Base-by-base conservation (phyloP, 2,329 filamentous ascomycete species). In the Hyphodiscus sp. region DNA sequence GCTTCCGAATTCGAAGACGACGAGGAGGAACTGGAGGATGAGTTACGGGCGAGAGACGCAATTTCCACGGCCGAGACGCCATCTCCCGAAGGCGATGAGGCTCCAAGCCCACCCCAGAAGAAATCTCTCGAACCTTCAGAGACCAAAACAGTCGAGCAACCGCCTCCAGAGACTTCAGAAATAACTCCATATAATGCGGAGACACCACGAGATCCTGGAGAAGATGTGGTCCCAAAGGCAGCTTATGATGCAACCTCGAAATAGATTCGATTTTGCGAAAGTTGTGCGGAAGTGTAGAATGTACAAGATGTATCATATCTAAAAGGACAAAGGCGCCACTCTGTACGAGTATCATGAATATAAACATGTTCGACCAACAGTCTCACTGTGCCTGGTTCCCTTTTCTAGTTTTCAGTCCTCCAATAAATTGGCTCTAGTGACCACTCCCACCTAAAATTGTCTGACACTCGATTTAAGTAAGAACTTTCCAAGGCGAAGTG, bases 1-100 rank as follows among this genome's bases (percentile, higher is more conserved):
- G 91, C 91, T 56, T 81, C 87, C 44, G 92, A 97, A 70, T 77
- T 96, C 18, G 85, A 87, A 33, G 87, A 91, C 47, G 91, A 95
- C 49, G 82, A 83, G 33, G 83, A 86, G 19, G 80, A 83, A 38
- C 53, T 67, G 18, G 67, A 68, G 51, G 63, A 66, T 19, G 65
- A 68, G 45, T 50, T 67, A 46, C 56, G 56, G 18, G 61, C 63
- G 8, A 58, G 59, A 54, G 61, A 67, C 41, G 50, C 47, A 45
- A 54, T 48, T 13, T 19, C 15, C 19, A 44, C 55, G 47, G 49
- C 29, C 7, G 49, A 55, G 11, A 53, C 46, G 10, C 19, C 50
- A 38, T 18, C 51, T 18, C 26, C 47, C n/a, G 20, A 52, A 38
- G 45, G 33, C 20, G 45, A 45, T 0, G 42, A 54, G 20, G 51